Evolutionary conservation across 345 rosid species (phyloP).

Genomic region (Viola odorata): DNA sequence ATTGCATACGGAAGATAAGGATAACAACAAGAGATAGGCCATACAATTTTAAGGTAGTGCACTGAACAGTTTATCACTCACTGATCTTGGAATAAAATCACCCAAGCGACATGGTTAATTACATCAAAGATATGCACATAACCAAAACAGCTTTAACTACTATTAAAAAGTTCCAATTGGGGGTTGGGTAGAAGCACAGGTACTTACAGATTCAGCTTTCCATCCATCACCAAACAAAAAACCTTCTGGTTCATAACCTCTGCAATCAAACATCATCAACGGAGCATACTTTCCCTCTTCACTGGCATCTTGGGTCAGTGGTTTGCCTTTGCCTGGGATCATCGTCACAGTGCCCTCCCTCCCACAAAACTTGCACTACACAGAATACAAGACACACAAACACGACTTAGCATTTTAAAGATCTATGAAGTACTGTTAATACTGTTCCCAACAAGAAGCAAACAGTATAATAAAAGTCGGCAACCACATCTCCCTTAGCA

Average conservation of each 20-base stretch:
- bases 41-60: not conserved
- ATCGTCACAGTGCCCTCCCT: constrained; percentile 80
- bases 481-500: no score
- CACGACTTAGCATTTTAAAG: no score
- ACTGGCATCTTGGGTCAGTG: constrained; percentile 48
- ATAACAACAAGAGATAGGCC: not conserved
- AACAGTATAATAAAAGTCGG: no score
- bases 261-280: constrained; percentile 76
- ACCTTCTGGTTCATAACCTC: constrained; percentile 77
- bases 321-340: constrained; percentile 63
- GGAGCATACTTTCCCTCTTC: constrained; percentile 63
- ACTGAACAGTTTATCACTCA: not conserved
- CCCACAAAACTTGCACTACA: constrained; percentile 77
- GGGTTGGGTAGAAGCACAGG: constrained; percentile 11
- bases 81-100: not conserved
- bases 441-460: no score
- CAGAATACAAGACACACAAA: constrained; percentile 10
- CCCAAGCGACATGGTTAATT: not conserved
- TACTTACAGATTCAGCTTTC: constrained; percentile 83
- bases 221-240: constrained; percentile 58
- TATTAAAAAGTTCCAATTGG: no score
- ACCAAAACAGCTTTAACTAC: not conserved
- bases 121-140: not conserved
- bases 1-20: no score
- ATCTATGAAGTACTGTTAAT: no score